Conservation (phyloP, 441 rosid genomes). For the Geranium incanum region DNA sequence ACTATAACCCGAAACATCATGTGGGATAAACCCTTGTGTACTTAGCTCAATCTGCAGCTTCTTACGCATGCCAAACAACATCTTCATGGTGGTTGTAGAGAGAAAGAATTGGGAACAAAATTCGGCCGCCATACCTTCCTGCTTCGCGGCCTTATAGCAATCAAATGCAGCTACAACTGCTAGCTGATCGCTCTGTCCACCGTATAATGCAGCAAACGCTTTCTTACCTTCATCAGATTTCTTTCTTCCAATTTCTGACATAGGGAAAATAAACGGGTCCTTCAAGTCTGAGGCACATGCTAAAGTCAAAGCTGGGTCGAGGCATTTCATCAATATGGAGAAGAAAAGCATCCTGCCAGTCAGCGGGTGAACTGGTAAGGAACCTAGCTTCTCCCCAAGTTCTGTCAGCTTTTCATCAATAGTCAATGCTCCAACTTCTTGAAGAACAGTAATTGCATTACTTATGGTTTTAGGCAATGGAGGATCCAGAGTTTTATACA, state of each 20-base stretch:
- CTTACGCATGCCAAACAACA: slow-evolving; percentile 77
- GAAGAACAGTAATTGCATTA: slow-evolving; percentile 68
- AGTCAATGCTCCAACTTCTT: slow-evolving; percentile 86
- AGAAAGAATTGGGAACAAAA: slow-evolving; percentile 78
- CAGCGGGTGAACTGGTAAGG: slow-evolving; percentile 84
- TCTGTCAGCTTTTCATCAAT: slow-evolving; percentile 72
- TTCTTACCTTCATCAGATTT: slow-evolving; percentile 63
- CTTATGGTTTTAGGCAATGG: slow-evolving; percentile 63
- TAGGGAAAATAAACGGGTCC: slow-evolving; percentile 83
- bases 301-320: slow-evolving; percentile 90
- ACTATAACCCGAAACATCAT: slow-evolving; percentile 50
- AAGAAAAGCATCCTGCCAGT: slow-evolving; percentile 92
- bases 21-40: slow-evolving; percentile 56
- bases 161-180: slow-evolving; percentile 86
- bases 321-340: slow-evolving; percentile 81
- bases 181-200: slow-evolving; percentile 84
- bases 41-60: slow-evolving; percentile 68
- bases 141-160: slow-evolving; percentile 76
- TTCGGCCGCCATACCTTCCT: slow-evolving; percentile 39
- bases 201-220: slow-evolving; percentile 78
- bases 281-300: slow-evolving; percentile 89
- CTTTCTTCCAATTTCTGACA: slow-evolving; percentile 58
- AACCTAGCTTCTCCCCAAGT: slow-evolving; percentile 84
- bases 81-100: slow-evolving; percentile 62
- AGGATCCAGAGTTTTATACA: slow-evolving; percentile 80